phyloP scores from a whole-genome alignment of 495 filamentous ascomycete genomes.

The Aspergillus mulundensis region DNA sequence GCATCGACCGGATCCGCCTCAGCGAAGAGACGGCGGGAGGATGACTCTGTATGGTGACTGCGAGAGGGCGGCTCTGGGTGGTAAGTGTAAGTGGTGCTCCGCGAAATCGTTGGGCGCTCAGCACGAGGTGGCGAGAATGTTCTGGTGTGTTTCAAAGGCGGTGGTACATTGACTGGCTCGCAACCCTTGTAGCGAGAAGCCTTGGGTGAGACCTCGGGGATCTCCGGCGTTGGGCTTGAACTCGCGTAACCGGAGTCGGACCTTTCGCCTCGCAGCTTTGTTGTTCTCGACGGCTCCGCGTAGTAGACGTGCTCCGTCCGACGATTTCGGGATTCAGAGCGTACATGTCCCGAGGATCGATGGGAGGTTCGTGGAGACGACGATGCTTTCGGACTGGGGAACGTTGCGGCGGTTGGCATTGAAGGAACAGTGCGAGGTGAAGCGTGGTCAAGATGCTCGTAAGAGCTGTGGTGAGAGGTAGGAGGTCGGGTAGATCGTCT shows the following conservation, averaged over 20 bases:
- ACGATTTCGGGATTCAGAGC: conserved; percentile 21
- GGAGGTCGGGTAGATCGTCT: conserved; percentile 28
- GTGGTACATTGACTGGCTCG: conserved; percentile 29
- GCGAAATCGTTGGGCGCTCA: conserved; percentile 14
- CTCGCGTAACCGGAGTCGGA: conserved; percentile 48
- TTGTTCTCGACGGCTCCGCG: conserved; percentile 22
- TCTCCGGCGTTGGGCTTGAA: conserved; percentile 37
- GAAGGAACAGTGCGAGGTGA: conserved; percentile 22
- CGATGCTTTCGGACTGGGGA: conserved; percentile 20
- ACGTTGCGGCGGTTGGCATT: conserved; percentile 31
- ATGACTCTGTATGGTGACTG: conserved; percentile 12
- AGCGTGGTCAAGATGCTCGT: conserved; percentile 29
- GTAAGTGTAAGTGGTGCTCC: conserved; percentile 22
- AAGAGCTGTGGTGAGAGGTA: conserved; percentile 32
- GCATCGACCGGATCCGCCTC: conserved; percentile 12
- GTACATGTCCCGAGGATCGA: conserved; percentile 31
- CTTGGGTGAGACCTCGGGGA: conserved; percentile 28
- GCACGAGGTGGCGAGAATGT: conserved; percentile 20
- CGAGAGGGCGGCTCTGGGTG: conserved; percentile 13
- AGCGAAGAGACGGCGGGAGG: conserved; percentile 14
- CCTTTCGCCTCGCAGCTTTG: conserved; percentile 33
- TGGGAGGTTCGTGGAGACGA: conserved; percentile 26
- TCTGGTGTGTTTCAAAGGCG: conserved; percentile 17
- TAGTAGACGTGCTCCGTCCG: conserved; percentile 20
- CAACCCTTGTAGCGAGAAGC: conserved; percentile 34